Evolutionary conservation across 2,329 filamentous ascomycete species (phyloP).

Genomic region (Dothidotthia symphoricarpi): DNA sequence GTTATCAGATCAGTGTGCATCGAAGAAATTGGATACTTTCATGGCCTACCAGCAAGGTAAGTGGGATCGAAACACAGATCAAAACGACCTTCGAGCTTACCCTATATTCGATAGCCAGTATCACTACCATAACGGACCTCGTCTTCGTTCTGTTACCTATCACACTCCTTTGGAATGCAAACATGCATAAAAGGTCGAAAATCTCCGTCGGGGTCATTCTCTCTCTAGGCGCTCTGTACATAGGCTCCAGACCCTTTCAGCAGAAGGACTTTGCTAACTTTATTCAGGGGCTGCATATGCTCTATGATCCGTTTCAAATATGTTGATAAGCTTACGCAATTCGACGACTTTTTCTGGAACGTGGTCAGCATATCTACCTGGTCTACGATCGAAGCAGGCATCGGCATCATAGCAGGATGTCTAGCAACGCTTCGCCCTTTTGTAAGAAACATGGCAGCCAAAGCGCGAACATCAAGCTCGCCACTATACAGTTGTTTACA

Average conservation of each 20-base stretch:
- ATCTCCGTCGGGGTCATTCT: slow-evolving; percentile 55
- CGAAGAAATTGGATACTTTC: slow-evolving; percentile 50
- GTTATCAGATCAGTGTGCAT: slow-evolving; percentile 42
- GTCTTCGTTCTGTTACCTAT: slow-evolving; percentile 39
- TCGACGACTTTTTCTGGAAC: slow-evolving; percentile 48
- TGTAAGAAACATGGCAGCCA: slow-evolving; percentile 27
- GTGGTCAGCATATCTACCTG: slow-evolving; percentile 49
- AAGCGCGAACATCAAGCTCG: not conserved
- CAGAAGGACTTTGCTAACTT: slow-evolving; percentile 9
- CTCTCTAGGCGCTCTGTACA: slow-evolving; percentile 44
- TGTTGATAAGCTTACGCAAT: slow-evolving; percentile 41
- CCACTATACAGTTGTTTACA: no score
- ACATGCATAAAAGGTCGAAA: slow-evolving; percentile 56
- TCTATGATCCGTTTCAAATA: slow-evolving; percentile 55
- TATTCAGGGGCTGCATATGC: slow-evolving; percentile 52
- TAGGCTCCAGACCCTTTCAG: not conserved
- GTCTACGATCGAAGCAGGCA: slow-evolving; percentile 38
- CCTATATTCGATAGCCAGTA: slow-evolving; percentile 12
- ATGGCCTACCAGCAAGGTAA: slow-evolving; percentile 48
- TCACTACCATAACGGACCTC: slow-evolving; percentile 34
- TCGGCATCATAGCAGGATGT: slow-evolving; percentile 50
- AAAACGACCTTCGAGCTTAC: not conserved
- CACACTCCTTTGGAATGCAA: slow-evolving; percentile 55
- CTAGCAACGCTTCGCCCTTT: slow-evolving; percentile 54
- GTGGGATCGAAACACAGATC: not conserved